phyloP scores from a whole-genome alignment of 148 eudicot species.

The Vaccinium darrowii region DNA sequence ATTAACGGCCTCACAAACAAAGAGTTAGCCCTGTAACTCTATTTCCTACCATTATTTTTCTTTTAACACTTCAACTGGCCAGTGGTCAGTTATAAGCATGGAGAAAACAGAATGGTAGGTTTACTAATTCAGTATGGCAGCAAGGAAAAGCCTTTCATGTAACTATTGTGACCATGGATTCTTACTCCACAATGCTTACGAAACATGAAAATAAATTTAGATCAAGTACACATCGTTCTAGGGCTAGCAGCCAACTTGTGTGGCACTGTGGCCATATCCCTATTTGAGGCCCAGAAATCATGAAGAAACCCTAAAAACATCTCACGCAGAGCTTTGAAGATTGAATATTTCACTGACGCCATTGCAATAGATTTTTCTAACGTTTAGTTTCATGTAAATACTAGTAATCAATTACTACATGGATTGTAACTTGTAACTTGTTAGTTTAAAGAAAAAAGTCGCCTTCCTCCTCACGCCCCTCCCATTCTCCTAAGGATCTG shows the following conservation, averaged over 20 bases:
- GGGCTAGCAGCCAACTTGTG: background rate
- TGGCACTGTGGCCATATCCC: background rate
- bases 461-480: background rate
- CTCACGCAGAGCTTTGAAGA: background rate
- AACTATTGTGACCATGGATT: background rate
- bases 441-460: background rate
- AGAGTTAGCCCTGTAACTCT: background rate
- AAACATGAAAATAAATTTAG: background rate
- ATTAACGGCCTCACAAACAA: background rate
- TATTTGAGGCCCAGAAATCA: background rate
- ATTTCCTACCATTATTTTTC: background rate
- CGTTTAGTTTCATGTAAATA: background rate
- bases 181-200: background rate
- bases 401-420: background rate
- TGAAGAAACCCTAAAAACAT: background rate
- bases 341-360: background rate
- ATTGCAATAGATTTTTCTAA: background rate
- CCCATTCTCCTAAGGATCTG: background rate
- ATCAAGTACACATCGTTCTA: background rate
- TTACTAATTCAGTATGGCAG: background rate
- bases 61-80: background rate
- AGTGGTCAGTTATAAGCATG: background rate
- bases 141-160: background rate
- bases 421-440: background rate
- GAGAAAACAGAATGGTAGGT: slow-evolving; percentile 5